These are phyloP conservation scores for Cordia subcordata DNA, from an alignment of 257 asterid species.

Conservation along the genomic window DNA sequence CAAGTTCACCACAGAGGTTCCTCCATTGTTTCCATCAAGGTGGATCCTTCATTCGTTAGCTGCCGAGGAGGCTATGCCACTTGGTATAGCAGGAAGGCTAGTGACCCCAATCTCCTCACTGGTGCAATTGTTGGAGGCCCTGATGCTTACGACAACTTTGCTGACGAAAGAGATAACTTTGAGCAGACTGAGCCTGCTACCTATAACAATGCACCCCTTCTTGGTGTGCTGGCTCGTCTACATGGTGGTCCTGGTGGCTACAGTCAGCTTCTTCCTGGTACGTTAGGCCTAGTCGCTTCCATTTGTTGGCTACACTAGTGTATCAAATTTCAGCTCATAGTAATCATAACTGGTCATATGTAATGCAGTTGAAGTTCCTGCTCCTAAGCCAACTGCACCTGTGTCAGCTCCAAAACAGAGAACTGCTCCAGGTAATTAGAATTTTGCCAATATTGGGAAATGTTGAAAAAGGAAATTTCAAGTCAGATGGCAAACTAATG, in stretches of 20 bases:
- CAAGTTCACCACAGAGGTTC: conserved; percentile 98
- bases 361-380: conserved; percentile 47
- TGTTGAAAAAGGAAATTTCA: too few relatives aligned
- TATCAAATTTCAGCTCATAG: not conserved
- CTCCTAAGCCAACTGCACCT: conserved; percentile 36
- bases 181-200: conserved; percentile 99
- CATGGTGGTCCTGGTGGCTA: conserved; percentile 65
- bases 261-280: conserved; percentile 92
- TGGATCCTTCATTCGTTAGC: conserved; percentile 57
- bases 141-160: conserved; percentile 96
- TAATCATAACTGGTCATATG: not conserved
- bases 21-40: conserved; percentile 81
- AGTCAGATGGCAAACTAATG: not conserved
- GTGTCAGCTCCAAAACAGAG: conserved; percentile 42
- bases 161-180: conserved; percentile 86
- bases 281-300: not conserved
- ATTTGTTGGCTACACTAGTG: not conserved
- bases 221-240: conserved; percentile 78
- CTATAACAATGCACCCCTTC: conserved; percentile 84
- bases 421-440: conserved; percentile 55
- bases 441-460: too few relatives aligned
- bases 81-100: conserved; percentile 74
- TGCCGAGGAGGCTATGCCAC: conserved; percentile 98
- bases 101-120: conserved; percentile 79
- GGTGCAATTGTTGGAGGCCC: conserved; percentile 99